phyloP scores from a whole-genome alignment of 2,329 filamentous ascomycete genomes.

The Cladosporium sp. region DNA sequence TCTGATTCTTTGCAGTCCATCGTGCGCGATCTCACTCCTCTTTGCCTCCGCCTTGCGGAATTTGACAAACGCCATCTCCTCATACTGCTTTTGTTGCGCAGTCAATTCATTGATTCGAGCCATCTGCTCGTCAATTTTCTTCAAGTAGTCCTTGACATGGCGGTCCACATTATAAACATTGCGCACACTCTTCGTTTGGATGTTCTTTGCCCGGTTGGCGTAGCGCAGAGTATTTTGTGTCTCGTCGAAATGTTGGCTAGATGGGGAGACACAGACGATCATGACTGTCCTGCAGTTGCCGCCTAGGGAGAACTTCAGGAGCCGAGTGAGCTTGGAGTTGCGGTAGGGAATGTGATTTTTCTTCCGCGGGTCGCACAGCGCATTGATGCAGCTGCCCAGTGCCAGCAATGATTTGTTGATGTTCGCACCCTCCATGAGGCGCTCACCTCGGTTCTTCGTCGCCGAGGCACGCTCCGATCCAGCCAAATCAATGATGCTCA shows the following conservation, averaged over 20 bases:
- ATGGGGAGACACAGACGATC: constrained; percentile 98
- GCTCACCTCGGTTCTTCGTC: constrained; percentile 92
- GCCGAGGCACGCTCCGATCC: constrained; percentile 94
- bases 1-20: constrained; percentile 78
- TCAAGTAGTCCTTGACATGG: constrained; percentile 97
- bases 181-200: constrained; percentile 98
- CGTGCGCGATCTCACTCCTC: constrained; percentile 70
- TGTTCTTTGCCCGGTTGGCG: constrained; percentile 97
- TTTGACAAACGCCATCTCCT: constrained; percentile 78
- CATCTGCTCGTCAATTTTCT: constrained; percentile 99
- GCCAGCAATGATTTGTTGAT: constrained; percentile 98
- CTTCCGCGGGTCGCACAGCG: constrained; percentile 88
- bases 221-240: constrained; percentile 97
- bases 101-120: constrained; percentile 94
- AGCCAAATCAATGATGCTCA: constrained; percentile 96
- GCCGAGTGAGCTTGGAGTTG: constrained; percentile 92
- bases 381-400: constrained; percentile 96
- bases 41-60: constrained; percentile 90
- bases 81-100: constrained; percentile 86
- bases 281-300: constrained; percentile 99
- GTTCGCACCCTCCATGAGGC: constrained; percentile 90
- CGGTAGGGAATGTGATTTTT: constrained; percentile 94
- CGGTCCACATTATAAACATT: constrained; percentile 99
- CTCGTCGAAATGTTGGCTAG: constrained; percentile 95
- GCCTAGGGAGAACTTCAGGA: constrained; percentile 94